Conservation (phyloP, 495 filamentous ascomycete genomes). For the Hyphodiscus hymeniophilus region DNA sequence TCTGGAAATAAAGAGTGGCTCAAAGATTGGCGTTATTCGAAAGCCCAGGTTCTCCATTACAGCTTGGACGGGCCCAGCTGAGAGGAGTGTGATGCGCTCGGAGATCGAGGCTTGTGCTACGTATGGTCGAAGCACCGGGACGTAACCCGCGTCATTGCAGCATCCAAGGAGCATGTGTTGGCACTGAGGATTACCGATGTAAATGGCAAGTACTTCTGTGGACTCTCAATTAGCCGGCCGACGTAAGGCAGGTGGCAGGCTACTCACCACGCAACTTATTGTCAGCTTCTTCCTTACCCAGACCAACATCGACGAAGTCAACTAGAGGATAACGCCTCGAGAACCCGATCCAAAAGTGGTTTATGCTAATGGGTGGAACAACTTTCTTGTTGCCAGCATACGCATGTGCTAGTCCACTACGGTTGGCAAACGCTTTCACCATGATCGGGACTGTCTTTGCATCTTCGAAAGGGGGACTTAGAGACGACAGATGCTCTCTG, state of each 20-base stretch:
- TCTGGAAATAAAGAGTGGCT: constrained; percentile 1
- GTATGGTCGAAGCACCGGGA: constrained; percentile 44
- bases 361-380: constrained; percentile 11
- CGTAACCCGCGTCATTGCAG: constrained; percentile 53
- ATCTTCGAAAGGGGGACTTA: constrained; percentile 22
- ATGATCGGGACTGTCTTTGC: constrained; percentile 23
- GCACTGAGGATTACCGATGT: constrained; percentile 47
- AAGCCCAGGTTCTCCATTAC: constrained; percentile 5
- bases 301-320: constrained; percentile 51
- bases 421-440: constrained; percentile 31
- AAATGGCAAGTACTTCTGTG: constrained; percentile 46
- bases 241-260: constrained; percentile 23
- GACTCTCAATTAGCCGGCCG: neutral
- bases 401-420: constrained; percentile 26
- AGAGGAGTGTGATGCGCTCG: constrained; percentile 6
- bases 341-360: constrained; percentile 42
- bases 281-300: constrained; percentile 47
- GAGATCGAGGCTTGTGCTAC: constrained; percentile 4
- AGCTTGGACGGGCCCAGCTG: neutral
- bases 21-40: constrained; percentile 1
- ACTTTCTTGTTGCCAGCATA: constrained; percentile 24
- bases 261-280: constrained; percentile 39
- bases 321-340: constrained; percentile 46
- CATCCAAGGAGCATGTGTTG: constrained; percentile 51
- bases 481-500: constrained; percentile 25